Evolutionary conservation across 139 green algal genomes (phyloP).

Genomic region (Eudorina sp.): DNA sequence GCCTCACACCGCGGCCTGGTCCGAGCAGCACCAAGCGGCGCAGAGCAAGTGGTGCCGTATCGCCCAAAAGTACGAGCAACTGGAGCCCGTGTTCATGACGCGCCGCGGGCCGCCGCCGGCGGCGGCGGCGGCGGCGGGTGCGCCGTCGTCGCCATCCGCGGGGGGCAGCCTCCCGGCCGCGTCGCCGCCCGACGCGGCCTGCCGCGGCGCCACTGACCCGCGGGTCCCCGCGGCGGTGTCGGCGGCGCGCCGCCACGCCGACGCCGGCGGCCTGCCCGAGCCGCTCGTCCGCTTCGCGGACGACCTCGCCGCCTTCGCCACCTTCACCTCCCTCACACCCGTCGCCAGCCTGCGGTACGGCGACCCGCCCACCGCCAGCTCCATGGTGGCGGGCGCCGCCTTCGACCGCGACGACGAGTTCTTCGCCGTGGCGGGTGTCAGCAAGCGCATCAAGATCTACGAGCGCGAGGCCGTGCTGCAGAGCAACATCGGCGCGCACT

Average conservation of each 20-base stretch:
- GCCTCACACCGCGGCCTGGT: conserved; percentile 12
- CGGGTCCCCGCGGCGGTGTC: not conserved
- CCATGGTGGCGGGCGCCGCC: conserved; percentile 84
- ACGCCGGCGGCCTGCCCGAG: conserved; percentile 42
- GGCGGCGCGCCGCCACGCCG: conserved; percentile 3
- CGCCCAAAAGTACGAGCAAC: not conserved
- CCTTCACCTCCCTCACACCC: conserved; percentile 20
- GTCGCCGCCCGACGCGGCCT: not conserved
- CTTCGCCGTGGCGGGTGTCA: conserved; percentile 89
- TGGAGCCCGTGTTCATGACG: conserved; percentile 20
- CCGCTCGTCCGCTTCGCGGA: conserved; percentile 37
- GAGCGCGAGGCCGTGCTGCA: conserved; percentile 62
- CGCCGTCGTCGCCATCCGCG: not conserved
- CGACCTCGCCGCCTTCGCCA: conserved; percentile 39
- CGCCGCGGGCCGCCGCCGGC: not conserved
- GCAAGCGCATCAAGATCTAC: conserved; percentile 83
- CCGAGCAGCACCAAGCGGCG: conserved; percentile 29
- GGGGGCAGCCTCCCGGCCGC: no score
- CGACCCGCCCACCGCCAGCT: conserved; percentile 22
- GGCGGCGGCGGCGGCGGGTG: not conserved
- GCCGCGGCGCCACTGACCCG: not conserved
- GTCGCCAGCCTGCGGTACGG: conserved; percentile 26
- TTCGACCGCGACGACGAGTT: conserved; percentile 95
- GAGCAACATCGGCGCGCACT: conserved; percentile 43
- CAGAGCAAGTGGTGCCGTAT: conserved; percentile 44